These are phyloP conservation scores for Amanita inopinata DNA, from an alignment of 768 basidiomycete species.

Conservation along the genomic window DNA sequence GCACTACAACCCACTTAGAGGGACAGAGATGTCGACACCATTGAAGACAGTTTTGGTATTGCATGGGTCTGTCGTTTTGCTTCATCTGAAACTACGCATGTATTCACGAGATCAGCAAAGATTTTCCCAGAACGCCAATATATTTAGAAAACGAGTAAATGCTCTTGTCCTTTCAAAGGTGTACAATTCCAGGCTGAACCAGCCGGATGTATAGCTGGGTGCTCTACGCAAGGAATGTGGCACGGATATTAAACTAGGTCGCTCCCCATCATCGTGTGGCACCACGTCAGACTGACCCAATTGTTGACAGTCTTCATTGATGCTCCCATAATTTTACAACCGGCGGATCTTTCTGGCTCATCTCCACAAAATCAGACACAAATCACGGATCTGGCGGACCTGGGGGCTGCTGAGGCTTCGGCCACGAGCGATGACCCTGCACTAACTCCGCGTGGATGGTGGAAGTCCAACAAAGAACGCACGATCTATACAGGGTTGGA, in stretches of 20 bases:
- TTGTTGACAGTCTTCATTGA: slow-evolving; percentile 56
- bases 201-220: slow-evolving; percentile 38
- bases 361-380: slow-evolving; percentile 14
- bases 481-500: slow-evolving; percentile 46
- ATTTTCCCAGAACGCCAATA: slow-evolving; percentile 61
- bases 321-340: slow-evolving; percentile 57
- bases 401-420: slow-evolving; percentile 31
- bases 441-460: slow-evolving; percentile 63
- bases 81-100: background rate
- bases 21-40: slow-evolving; percentile 11
- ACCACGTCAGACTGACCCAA: background rate
- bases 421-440: slow-evolving; percentile 35
- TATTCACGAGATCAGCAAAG: slow-evolving; percentile 23
- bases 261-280: background rate
- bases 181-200: background rate
- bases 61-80: slow-evolving; percentile 27
- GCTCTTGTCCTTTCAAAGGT: background rate
- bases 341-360: slow-evolving; percentile 41
- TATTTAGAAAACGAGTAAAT: slow-evolving; percentile 65
- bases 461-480: slow-evolving; percentile 43
- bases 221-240: slow-evolving; percentile 63
- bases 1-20: too few relatives aligned
- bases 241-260: slow-evolving; percentile 59
- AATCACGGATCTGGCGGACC: slow-evolving; percentile 12
- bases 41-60: slow-evolving; percentile 27